Percentiles rank a stretch among this genome's conserved stretches.
Evolutionary conservation across 306 rosid species (phyloP).

Genomic region (Corylus avellana): DNA sequence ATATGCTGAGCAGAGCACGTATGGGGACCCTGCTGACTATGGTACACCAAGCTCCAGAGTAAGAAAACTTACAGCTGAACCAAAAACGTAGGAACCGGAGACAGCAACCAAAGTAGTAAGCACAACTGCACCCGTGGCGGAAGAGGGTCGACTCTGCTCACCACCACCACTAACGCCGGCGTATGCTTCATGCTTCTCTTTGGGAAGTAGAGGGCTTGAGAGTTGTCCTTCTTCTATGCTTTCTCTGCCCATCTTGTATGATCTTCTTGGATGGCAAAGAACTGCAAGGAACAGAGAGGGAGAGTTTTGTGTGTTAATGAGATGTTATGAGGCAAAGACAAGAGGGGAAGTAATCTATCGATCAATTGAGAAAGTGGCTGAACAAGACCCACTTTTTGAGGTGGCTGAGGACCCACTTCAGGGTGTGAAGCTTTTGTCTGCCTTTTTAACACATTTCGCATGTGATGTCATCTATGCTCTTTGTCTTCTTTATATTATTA

Average conservation of each 20-base stretch:
- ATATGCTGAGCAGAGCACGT: neutral
- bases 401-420: neutral
- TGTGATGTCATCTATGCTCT: neutral
- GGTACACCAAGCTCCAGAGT: neutral
- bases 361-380: neutral
- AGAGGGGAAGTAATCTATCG: neutral
- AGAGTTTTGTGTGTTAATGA: neutral
- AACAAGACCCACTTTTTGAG: neutral
- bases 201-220: conserved; percentile 45
- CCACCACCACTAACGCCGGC: neutral
- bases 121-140: conserved; percentile 38
- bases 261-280: too few relatives aligned
- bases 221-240: conserved; percentile 23
- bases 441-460: too few relatives aligned
- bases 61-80: conserved; percentile 58
- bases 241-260: conserved; percentile 21
- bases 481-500: too few relatives aligned
- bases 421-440: neutral
- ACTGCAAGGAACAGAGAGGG: neutral
- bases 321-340: neutral
- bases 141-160: conserved; percentile 20
- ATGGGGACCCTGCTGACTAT: neutral
- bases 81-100: conserved; percentile 78
- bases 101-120: conserved; percentile 66
- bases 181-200: neutral